Evolutionary conservation across 2,329 filamentous ascomycete genomes (phyloP), one percentile per base, ranked within the genome.

Genomic region (Trichoderma sp.): DNA sequence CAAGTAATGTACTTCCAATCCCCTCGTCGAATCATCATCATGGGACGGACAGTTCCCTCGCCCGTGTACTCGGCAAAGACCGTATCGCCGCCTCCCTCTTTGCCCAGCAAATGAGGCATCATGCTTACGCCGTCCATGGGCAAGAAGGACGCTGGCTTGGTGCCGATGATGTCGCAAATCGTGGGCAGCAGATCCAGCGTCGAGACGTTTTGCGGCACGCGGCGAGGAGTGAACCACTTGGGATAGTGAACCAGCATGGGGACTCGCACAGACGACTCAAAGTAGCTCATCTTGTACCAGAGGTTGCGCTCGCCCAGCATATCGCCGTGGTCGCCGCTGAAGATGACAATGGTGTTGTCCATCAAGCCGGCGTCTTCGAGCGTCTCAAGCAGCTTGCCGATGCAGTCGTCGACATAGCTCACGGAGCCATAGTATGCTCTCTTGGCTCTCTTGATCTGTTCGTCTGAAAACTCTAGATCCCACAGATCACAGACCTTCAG

Each of bases 241-340:
- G 95, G 95, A 77, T 95, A 90, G 81, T 94, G 91, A 80, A 97
- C 88, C 75, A 98, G 86, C 79, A 98, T 90, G 1, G 95, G 95
- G 26, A 98, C 95, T 32, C 95, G 92, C 60, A 94, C 93, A 14
- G 94, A 97, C 53, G 91, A 91, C 86, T 98, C 95, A 78, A 94
- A 97, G 88, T 96, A 98, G 79, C 90, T 94, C 95, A 98, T 98
- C 87, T 98, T 98, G 86, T 97, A 95, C 95, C 95, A 98, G 61
- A 98, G 85, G 6, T 93, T 92, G 68, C 94, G 91, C 85, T 98
- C 95, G 72, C 95, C 95, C 8, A 98, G 88, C 95, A 98, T 98
- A 82, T 98, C 95, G 71, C 95, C 95, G 79, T 98, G 95, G 80
- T 98, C 95, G 58, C 95, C 94, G 72, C 92, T 95, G 83, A 98